These are phyloP conservation scores for Peronospora belbahrii DNA, from an alignment of 352 stramenopile genomes.

Conservation along the genomic window DNA sequence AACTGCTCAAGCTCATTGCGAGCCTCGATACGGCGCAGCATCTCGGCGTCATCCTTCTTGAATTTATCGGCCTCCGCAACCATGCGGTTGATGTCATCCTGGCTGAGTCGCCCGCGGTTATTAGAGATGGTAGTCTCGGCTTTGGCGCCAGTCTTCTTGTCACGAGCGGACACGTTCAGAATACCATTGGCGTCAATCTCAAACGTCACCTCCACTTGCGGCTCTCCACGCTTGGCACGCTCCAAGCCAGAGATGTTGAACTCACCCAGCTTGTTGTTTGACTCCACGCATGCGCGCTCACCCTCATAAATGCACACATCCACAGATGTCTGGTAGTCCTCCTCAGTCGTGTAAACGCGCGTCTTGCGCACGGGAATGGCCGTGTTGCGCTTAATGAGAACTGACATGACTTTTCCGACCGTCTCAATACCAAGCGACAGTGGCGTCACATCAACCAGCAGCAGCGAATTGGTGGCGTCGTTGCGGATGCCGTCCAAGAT, in stretches of 20 bases:
- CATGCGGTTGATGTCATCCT: conserved; percentile 70
- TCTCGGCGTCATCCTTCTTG: conserved; percentile 67
- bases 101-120: conserved; percentile 58
- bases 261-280: conserved; percentile 90
- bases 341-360: conserved; percentile 60
- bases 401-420: conserved; percentile 83
- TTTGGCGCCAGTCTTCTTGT: conserved; percentile 75
- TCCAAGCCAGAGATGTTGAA: conserved; percentile 89
- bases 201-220: conserved; percentile 89
- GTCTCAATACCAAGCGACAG: conserved; percentile 86
- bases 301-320: conserved; percentile 87
- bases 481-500: conserved; percentile 63
- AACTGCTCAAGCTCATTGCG: conserved; percentile 62
- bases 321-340: conserved; percentile 79
- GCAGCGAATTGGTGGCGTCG: conserved; percentile 77
- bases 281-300: conserved; percentile 81
- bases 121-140: conserved; percentile 69
- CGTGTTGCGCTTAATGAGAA: conserved; percentile 86
- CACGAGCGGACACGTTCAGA: conserved; percentile 82
- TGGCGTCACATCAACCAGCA: conserved; percentile 88
- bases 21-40: conserved; percentile 59
- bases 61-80: conserved; percentile 64
- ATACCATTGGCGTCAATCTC: conserved; percentile 91
- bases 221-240: conserved; percentile 80
- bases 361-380: conserved; percentile 82